phyloP scores from a whole-genome alignment of 164 flowering plant species.

The Piper longum region DNA sequence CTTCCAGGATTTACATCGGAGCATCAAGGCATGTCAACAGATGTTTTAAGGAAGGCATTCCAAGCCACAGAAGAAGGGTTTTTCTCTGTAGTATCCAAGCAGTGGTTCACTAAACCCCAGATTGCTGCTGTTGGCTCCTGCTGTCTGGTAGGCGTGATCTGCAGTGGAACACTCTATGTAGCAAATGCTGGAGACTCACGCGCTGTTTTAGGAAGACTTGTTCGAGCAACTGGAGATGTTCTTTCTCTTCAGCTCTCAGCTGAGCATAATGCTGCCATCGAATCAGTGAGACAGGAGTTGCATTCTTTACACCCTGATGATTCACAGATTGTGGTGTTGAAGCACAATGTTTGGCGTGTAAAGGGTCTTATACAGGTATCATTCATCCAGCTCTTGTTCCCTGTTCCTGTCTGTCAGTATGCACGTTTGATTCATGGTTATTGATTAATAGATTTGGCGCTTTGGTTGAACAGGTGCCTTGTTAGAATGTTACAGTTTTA shows the following conservation, averaged over 20 bases:
- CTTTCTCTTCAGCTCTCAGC: slow-evolving; percentile 44
- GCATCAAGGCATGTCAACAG: slow-evolving; percentile 54
- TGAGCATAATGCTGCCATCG: slow-evolving; percentile 54
- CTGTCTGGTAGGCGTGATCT: slow-evolving; percentile 57
- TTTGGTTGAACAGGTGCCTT: too few relatives aligned
- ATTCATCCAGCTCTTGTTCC: not conserved
- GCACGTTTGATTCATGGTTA: too few relatives aligned
- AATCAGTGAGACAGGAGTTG: slow-evolving; percentile 60
- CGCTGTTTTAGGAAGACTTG: slow-evolving; percentile 59
- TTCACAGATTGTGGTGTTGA: slow-evolving; percentile 57
- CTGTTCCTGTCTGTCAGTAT: not conserved
- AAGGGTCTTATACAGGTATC: slow-evolving; percentile 76
- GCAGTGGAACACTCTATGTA: slow-evolving; percentile 47
- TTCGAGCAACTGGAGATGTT: slow-evolving; percentile 58
- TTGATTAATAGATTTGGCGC: too few relatives aligned
- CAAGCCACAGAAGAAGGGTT: slow-evolving; percentile 83
- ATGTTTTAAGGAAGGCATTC: slow-evolving; percentile 55
- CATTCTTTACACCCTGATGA: slow-evolving; percentile 68
- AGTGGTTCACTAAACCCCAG: slow-evolving; percentile 62
- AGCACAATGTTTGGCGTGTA: slow-evolving; percentile 79
- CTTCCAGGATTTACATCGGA: slow-evolving; percentile 40
- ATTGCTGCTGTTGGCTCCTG: slow-evolving; percentile 86
- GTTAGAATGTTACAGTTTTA: too few relatives aligned
- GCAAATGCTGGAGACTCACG: slow-evolving; percentile 78
- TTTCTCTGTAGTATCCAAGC: slow-evolving; percentile 43